Conservation (phyloP, 1,284 basidiomycete species). For the Fomes fomentarius region DNA sequence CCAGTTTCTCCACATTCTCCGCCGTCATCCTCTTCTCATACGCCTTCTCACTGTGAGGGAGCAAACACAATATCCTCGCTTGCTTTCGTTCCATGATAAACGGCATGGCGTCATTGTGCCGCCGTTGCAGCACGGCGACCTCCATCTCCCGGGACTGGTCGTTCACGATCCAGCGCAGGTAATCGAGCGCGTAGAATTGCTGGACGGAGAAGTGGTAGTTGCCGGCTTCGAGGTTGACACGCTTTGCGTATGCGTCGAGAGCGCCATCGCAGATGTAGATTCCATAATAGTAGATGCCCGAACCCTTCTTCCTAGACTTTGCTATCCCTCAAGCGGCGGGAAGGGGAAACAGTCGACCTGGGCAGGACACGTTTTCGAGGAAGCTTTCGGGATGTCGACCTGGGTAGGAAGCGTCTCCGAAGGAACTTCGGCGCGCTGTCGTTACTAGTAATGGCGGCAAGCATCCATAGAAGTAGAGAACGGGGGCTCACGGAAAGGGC, state of each 20-base stretch:
- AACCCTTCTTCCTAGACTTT: not conserved
- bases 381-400: not conserved
- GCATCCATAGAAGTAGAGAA: not conserved
- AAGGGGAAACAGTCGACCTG: slow-evolving; percentile 1
- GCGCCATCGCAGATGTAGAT: not conserved
- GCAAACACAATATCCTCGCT: not conserved
- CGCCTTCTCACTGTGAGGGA: not conserved
- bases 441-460: not conserved
- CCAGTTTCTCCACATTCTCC: not conserved
- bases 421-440: not conserved
- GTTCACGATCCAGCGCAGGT: not conserved
- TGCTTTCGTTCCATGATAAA: not conserved
- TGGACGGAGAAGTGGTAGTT: not conserved
- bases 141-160: not conserved
- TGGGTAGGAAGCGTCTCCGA: not conserved
- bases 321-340: not conserved
- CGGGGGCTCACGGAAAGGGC: not conserved
- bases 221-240: not conserved
- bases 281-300: not conserved
- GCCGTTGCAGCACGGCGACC: not conserved
- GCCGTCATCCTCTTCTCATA: not conserved
- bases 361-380: not conserved
- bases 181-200: not conserved
- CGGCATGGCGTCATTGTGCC: not conserved
- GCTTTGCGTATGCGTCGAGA: not conserved